These are phyloP conservation scores for Ganoderma multipileum DNA, from an alignment of 1,284 basidiomycete species.

Conservation along the genomic window DNA sequence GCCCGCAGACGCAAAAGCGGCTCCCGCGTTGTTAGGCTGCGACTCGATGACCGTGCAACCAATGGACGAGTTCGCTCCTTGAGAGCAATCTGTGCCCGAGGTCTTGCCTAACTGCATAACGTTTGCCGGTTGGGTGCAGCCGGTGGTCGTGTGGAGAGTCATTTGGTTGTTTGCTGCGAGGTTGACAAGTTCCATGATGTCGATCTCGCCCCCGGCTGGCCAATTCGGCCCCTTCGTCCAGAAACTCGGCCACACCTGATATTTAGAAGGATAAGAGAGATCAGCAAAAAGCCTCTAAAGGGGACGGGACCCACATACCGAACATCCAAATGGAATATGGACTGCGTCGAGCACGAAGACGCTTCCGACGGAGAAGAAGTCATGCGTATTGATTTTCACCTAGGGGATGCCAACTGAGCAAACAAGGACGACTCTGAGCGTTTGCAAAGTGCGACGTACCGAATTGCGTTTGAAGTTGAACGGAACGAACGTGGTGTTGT, in stretches of 20 bases:
- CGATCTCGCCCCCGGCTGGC: constrained; percentile 65
- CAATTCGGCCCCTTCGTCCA: constrained; percentile 60
- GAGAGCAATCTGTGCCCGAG: constrained; percentile 48
- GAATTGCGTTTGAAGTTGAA: constrained; percentile 62
- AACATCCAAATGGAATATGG: constrained; percentile 58
- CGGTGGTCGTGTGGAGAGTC: constrained; percentile 52
- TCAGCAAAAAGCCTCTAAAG: neutral
- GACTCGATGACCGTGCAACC: constrained; percentile 25
- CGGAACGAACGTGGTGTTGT: constrained; percentile 56
- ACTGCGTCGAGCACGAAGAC: constrained; percentile 55
- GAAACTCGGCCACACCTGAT: constrained; percentile 58
- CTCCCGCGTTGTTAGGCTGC: constrained; percentile 55
- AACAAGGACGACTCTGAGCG: neutral
- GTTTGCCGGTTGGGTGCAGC: constrained; percentile 41
- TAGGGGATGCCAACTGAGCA: constrained; percentile 26
- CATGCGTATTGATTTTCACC: constrained; percentile 59
- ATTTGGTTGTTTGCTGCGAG: constrained; percentile 51
- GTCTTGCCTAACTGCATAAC: constrained; percentile 46
- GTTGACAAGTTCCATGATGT: constrained; percentile 56
- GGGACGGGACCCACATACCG: constrained; percentile 40
- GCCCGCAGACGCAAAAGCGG: constrained; percentile 60
- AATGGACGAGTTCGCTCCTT: constrained; percentile 58
- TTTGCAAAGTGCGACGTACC: constrained; percentile 43
- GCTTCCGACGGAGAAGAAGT: constrained; percentile 54
- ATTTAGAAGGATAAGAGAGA: neutral